Evolutionary conservation across 169 alveolate genomes (phyloP), one percentile per base, ranked within the genome.

Genomic region (Plasmodium inui): DNA sequence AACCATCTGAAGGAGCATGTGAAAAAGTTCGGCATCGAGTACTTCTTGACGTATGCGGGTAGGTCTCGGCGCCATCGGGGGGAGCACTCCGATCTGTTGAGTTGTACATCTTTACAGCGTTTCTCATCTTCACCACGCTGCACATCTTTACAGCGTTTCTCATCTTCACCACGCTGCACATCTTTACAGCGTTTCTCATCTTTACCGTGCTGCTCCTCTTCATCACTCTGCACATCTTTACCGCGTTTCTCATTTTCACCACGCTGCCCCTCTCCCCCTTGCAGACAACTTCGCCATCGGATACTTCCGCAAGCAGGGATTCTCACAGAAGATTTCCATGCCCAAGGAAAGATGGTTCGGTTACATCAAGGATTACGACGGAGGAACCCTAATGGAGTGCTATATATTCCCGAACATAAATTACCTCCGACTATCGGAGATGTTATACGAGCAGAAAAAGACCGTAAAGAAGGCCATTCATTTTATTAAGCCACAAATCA

Each of bases 311-410:
- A 99, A 99, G 93, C 99, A 99, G 93, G 99, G 99, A 9, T 99
- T 99, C 95, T 97, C 98, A 30, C 97, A 98, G 85, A 98, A 97
- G 37, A 98, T 98, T 28, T 97, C 99, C 71, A 98, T 99, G 99
- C 99, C 99, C 17, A 96, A 97, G 76, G 99, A 98, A 57, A 96
- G 99, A 70, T 99, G 99, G 99, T 97, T 98, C 83, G 99, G 99
- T 32, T 99, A 98, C 96, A 99, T 99, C 67, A 99, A 99, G 94
- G 99, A 99, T 93, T 99, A 99, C 96, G 99, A 98, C 92, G 99
- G 99, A 39, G 99, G 99, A n/a, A 99, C 99, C n/a, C 95, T 99
- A 73, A 99, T 99, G 99, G 99, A 99, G 74, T 99, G 99, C 95
- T 97, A 98, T 79, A 97, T 99, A 3, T 97, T 98, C 74, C 98